A percentile compares a stretch with the other conserved stretches of the same genome.
phyloP scores from a whole-genome alignment of 768 basidiomycete species.

The Serendipita sp. region DNA sequence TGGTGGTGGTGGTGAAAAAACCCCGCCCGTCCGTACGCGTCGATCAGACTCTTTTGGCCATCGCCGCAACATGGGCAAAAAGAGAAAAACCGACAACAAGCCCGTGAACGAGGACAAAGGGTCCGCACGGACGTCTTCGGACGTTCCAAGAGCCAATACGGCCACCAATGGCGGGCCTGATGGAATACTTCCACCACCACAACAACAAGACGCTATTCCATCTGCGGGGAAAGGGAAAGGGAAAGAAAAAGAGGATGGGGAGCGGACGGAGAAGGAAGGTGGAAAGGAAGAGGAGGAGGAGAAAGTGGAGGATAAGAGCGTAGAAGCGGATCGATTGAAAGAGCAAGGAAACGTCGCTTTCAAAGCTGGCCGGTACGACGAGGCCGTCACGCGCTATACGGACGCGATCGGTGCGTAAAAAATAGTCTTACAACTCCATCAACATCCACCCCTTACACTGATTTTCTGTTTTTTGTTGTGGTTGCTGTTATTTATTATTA shows the following conservation, averaged over 20 bases:
- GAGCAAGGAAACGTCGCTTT: slow-evolving; percentile 64
- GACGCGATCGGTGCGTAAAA: slow-evolving; percentile 46
- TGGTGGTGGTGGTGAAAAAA: neutral
- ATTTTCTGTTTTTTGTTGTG: neutral
- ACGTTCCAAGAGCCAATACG: neutral
- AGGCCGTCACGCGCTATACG: slow-evolving; percentile 60
- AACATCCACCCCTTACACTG: neutral
- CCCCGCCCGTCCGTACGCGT: neutral
- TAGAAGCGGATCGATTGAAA: slow-evolving; percentile 37
- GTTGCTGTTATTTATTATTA: too few species aligned
- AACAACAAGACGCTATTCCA: neutral
- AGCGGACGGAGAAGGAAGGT: neutral
- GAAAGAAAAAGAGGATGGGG: too few species aligned
- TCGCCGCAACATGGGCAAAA: too few species aligned
- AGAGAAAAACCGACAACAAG: too few species aligned
- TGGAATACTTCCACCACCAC: too few species aligned
- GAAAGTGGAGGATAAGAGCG: slow-evolving; percentile 8
- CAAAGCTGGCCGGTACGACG: slow-evolving; percentile 43
- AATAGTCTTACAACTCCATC: neutral
- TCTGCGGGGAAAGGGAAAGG: neutral
- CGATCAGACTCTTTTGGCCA: neutral
- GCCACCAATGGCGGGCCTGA: neutral
- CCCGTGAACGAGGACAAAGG: neutral
- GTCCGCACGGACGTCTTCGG: neutral
- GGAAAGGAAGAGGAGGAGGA: neutral